Percentiles rank a stretch among this genome's conserved stretches.
Evolutionary conservation across 305 asterid genomes (phyloP).

Genomic region (Fraxinus latifolia): DNA sequence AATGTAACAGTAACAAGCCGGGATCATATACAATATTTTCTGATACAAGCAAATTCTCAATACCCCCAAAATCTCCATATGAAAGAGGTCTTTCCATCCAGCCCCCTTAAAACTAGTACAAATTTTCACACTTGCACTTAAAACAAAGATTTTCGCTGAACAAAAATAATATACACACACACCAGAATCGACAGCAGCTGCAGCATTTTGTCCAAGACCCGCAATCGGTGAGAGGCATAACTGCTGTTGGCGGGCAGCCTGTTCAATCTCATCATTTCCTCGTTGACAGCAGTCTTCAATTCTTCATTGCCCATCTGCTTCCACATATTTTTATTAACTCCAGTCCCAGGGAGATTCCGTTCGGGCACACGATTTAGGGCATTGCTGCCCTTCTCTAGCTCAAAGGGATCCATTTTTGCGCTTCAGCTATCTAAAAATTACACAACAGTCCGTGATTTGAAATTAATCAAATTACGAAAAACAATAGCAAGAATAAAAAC

Average conservation of each 20-base stretch:
- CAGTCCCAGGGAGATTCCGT: neutral
- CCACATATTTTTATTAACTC: slow-evolving; percentile 15
- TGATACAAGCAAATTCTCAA: neutral
- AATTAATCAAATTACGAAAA: neutral
- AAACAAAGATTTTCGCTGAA: neutral
- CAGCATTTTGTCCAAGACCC: slow-evolving; percentile 66
- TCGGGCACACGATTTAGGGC: neutral
- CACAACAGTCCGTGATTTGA: neutral
- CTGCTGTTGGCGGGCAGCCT: slow-evolving; percentile 60
- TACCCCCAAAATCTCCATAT: neutral
- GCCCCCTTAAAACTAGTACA: neutral
- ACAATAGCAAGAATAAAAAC: neutral
- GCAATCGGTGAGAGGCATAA: slow-evolving; percentile 72
- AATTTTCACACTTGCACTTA: neutral
- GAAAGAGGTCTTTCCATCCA: neutral
- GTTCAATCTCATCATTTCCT: slow-evolving; percentile 57
- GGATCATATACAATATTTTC: neutral
- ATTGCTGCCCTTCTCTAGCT: slow-evolving; percentile 13
- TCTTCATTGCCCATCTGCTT: slow-evolving; percentile 42
- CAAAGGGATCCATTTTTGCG: slow-evolving; percentile 20
- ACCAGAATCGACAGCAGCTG: slow-evolving; percentile 71
- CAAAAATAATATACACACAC: neutral
- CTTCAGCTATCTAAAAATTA: neutral
- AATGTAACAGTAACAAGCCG: neutral
- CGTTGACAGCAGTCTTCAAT: slow-evolving; percentile 48